These are phyloP conservation scores for Elongisporangium undulatum DNA, from an alignment of 352 stramenopile species.

Conservation along the genomic window DNA sequence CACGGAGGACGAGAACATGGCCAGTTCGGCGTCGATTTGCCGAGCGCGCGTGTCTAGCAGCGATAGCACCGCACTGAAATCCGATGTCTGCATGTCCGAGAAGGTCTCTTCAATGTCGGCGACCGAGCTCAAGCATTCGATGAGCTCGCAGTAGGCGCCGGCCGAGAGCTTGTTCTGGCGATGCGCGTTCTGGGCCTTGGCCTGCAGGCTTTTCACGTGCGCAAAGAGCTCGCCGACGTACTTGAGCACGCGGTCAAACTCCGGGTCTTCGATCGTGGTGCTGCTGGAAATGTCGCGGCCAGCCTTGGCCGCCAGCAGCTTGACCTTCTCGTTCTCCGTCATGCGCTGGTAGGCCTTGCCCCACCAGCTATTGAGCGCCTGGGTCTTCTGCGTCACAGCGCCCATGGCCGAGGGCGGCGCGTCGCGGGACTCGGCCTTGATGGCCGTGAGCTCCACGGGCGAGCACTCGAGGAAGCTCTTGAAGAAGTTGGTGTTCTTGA, in stretches of 20 bases:
- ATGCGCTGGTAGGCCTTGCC: constrained; percentile 79
- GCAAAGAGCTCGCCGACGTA: constrained; percentile 63
- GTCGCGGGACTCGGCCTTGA: constrained; percentile 45
- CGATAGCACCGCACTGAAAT: constrained; percentile 57
- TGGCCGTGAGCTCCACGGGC: constrained; percentile 60
- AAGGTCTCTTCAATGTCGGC: constrained; percentile 67
- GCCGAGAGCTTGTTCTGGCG: constrained; percentile 68
- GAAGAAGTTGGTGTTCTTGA: constrained; percentile 65
- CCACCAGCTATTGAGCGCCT: constrained; percentile 78
- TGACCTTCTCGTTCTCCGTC: constrained; percentile 75
- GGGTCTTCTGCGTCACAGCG: constrained; percentile 54
- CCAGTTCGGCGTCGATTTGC: constrained; percentile 71
- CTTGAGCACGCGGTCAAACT: constrained; percentile 57
- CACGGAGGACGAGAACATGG: constrained; percentile 50
- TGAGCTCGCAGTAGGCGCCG: constrained; percentile 79
- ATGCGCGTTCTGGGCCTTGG: constrained; percentile 51
- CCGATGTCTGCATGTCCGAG: constrained; percentile 50
- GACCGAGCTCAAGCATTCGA: constrained; percentile 64
- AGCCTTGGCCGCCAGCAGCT: constrained; percentile 48
- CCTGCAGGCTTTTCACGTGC: constrained; percentile 60
- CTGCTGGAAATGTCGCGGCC: constrained; percentile 33
- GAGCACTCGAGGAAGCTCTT: constrained; percentile 72
- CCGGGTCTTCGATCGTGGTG: constrained; percentile 60
- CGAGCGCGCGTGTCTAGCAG: constrained; percentile 71
- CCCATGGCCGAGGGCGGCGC: constrained; percentile 24